A percentile compares a stretch with the other conserved stretches of the same genome.
These are phyloP conservation scores for Dipodascopsis tothii DNA, from an alignment of 805 yeast species.

Conservation along the genomic window DNA sequence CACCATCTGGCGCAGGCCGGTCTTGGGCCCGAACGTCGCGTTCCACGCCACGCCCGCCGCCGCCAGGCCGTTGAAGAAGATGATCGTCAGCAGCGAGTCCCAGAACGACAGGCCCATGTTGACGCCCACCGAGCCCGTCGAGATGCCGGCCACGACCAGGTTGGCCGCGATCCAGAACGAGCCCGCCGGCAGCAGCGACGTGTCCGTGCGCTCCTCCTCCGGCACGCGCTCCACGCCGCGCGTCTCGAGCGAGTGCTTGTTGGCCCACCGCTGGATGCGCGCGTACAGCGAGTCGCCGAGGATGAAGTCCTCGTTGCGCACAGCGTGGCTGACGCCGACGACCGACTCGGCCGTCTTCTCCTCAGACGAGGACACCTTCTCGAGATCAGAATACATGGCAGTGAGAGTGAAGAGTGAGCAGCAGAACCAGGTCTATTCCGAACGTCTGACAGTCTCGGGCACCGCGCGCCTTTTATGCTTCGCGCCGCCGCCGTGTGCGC, in stretches of 20 bases:
- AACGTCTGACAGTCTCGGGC: too few relatives aligned
- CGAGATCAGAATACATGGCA: too few relatives aligned
- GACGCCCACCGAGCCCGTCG: constrained; percentile 66
- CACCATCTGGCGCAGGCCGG: constrained; percentile 83
- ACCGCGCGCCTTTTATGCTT: too few relatives aligned
- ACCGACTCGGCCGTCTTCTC: too few relatives aligned
- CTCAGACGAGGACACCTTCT: too few relatives aligned
- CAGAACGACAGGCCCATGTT: constrained; percentile 62
- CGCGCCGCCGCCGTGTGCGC: too few relatives aligned
- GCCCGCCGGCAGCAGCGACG: constrained; percentile 60
- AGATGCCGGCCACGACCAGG: constrained; percentile 71
- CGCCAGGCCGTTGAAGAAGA: constrained; percentile 69
- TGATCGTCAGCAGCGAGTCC: constrained; percentile 54
- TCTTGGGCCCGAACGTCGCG: constrained; percentile 71
- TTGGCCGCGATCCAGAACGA: constrained; percentile 90
- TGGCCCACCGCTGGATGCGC: background rate
- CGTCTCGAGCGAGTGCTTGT: constrained; percentile 34
- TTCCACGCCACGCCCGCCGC: constrained; percentile 70
- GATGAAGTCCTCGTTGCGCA: background rate
- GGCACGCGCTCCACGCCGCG: constrained; percentile 76
- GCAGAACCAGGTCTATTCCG: too few relatives aligned
- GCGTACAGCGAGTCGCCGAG: background rate
- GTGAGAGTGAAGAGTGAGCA: too few relatives aligned
- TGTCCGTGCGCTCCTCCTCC: constrained; percentile 67
- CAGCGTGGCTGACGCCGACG: too few relatives aligned